Conservation (phyloP, 306 rosid species). For the Dryas drummondii region DNA sequence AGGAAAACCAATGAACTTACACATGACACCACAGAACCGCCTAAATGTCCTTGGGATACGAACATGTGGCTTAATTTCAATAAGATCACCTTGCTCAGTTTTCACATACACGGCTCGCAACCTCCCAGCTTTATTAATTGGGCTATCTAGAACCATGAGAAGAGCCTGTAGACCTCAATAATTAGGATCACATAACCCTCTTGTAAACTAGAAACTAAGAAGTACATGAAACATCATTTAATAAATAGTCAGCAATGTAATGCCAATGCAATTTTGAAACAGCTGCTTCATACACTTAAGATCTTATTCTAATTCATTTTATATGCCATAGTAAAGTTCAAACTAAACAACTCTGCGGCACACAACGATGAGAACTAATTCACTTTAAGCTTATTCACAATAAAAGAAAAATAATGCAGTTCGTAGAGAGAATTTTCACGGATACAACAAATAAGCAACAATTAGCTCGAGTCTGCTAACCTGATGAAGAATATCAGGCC, state of each 20-base stretch:
- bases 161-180: slow-evolving; percentile 57
- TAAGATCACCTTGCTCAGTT: slow-evolving; percentile 74
- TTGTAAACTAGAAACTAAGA: not conserved
- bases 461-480: slow-evolving; percentile 25
- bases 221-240: not conserved
- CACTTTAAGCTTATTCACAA: not conserved
- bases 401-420: not conserved
- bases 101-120: slow-evolving; percentile 69
- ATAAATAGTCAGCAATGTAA: not conserved
- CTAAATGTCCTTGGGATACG: slow-evolving; percentile 90
- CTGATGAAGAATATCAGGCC: slow-evolving; percentile 90
- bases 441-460: not conserved
- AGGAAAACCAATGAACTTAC: slow-evolving; percentile 46
- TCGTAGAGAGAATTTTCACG: not conserved
- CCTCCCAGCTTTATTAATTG: slow-evolving; percentile 79
- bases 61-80: slow-evolving; percentile 76
- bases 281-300: not conserved
- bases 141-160: slow-evolving; percentile 74
- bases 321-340: not conserved
- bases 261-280: not conserved
- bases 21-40: slow-evolving; percentile 79
- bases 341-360: not conserved
- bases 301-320: not conserved
- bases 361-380: not conserved
- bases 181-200: not conserved